These are phyloP conservation scores for Moesziomyces aphidis DNA, from an alignment of 1,284 basidiomycete genomes.

Conservation along the genomic window DNA sequence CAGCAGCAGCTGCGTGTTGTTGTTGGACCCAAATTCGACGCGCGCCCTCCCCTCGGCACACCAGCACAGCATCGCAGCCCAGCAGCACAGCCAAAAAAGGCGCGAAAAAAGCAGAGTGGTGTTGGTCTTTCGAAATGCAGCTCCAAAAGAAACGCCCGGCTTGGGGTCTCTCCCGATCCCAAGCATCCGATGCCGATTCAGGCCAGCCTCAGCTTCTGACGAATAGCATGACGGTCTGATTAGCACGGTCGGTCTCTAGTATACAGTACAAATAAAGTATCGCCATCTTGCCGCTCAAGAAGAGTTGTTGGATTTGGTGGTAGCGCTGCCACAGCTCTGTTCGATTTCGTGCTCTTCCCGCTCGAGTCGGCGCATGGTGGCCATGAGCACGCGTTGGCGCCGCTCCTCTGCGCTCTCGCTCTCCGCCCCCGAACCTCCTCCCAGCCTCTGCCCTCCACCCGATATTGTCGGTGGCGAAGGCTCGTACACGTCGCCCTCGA, in stretches of 20 bases:
- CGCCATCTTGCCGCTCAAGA: too few species aligned
- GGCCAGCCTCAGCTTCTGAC: too few species aligned
- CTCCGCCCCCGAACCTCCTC: slow-evolving; percentile 6
- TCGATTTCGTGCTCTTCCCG: slow-evolving; percentile 45
- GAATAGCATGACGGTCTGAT: too few species aligned
- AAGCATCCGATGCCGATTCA: too few species aligned
- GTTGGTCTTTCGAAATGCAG: too few species aligned
- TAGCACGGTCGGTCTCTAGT: too few species aligned
- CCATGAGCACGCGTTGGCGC: slow-evolving; percentile 38
- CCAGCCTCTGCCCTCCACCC: slow-evolving; percentile 10
- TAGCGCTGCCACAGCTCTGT: slow-evolving; percentile 36
- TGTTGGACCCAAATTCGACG: background rate
- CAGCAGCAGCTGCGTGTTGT: background rate
- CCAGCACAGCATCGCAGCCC: background rate
- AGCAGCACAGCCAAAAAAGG: background rate
- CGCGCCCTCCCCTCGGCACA: background rate
- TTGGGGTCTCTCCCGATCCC: too few species aligned
- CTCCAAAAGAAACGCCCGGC: too few species aligned
- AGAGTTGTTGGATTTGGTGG: background rate
- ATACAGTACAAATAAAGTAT: too few species aligned
- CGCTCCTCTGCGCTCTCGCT: slow-evolving; percentile 26
- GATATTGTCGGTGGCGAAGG: slow-evolving; percentile 10
- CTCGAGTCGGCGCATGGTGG: slow-evolving; percentile 52
- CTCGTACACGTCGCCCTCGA: slow-evolving; percentile 47
- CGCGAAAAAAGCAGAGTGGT: too few species aligned